Conservation (phyloP, 108 stramenopile species). For the Discostella pseudostelligera region DNA sequence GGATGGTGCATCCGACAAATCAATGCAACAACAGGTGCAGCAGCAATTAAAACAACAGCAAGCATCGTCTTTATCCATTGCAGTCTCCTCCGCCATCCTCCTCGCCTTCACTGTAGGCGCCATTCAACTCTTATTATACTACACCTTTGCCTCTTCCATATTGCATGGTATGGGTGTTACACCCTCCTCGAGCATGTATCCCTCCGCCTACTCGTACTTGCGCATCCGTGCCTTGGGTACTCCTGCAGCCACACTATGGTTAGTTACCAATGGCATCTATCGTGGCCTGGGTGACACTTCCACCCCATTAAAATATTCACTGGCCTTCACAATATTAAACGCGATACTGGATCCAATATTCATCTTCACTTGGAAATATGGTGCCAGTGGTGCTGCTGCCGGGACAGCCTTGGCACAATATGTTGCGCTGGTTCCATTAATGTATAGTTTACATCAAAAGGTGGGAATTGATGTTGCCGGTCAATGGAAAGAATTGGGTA, state of each 20-base stretch:
- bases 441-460: conserved; percentile 64
- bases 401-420: conserved; percentile 90
- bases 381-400: conserved; percentile 89
- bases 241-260: conserved; percentile 88
- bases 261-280: conserved; percentile 91
- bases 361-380: conserved; percentile 79
- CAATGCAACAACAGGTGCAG: no score
- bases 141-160: conserved; percentile 56
- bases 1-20: not conserved
- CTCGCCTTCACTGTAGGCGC: conserved; percentile 79
- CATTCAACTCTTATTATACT: conserved; percentile 77
- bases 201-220: conserved; percentile 83
- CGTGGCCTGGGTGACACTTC: conserved; percentile 91
- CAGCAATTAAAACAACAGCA: no score
- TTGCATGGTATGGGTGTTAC: conserved; percentile 77
- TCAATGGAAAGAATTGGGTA: conserved; percentile 53
- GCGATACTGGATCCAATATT: conserved; percentile 85
- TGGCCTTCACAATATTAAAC: conserved; percentile 80
- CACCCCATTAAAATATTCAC: conserved; percentile 82
- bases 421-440: conserved; percentile 72
- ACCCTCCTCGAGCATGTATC: conserved; percentile 66
- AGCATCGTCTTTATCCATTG: conserved; percentile 53
- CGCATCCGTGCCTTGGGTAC: conserved; percentile 80
- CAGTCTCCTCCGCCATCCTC: conserved; percentile 83
- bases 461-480: conserved; percentile 70